These are phyloP conservation scores for Pseudocercospora macadamiae DNA, from an alignment of 2,329 filamentous ascomycete species.

Conservation along the genomic window DNA sequence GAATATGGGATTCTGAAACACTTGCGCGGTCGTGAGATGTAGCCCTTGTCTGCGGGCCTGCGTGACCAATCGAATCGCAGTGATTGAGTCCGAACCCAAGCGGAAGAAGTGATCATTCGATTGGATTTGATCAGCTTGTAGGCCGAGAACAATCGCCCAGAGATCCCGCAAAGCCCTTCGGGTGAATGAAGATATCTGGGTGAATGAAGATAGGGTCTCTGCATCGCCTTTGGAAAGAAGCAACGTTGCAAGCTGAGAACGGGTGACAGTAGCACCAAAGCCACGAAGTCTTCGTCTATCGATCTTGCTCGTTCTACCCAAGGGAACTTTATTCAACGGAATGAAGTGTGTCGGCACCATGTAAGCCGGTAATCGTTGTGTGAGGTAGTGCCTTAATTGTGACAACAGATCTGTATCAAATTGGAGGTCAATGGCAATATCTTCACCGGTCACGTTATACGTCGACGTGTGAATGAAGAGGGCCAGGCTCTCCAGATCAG, in stretches of 20 bases:
- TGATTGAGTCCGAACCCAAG: constrained; percentile 41
- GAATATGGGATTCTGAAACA: constrained; percentile 8
- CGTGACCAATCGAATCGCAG: neutral
- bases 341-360: constrained; percentile 79
- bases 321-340: constrained; percentile 68
- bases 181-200: neutral
- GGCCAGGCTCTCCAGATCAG: neutral
- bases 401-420: neutral
- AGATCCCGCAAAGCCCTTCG: constrained; percentile 7
- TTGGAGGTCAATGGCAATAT: neutral
- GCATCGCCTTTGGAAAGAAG: neutral
- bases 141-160: constrained; percentile 10
- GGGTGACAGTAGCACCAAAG: neutral
- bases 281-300: constrained; percentile 53
- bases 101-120: constrained; percentile 48
- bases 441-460: neutral
- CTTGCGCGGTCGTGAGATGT: constrained; percentile 1
- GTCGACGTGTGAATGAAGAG: neutral
- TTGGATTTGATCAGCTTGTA: neutral
- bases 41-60: neutral
- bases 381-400: neutral
- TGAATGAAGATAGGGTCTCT: too few relatives aligned
- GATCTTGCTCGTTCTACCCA: constrained; percentile 73
- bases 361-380: constrained; percentile 50
- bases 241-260: neutral